These are phyloP conservation scores for Grigorovia humatica DNA, from an alignment of 805 yeast species.

Conservation along the genomic window DNA sequence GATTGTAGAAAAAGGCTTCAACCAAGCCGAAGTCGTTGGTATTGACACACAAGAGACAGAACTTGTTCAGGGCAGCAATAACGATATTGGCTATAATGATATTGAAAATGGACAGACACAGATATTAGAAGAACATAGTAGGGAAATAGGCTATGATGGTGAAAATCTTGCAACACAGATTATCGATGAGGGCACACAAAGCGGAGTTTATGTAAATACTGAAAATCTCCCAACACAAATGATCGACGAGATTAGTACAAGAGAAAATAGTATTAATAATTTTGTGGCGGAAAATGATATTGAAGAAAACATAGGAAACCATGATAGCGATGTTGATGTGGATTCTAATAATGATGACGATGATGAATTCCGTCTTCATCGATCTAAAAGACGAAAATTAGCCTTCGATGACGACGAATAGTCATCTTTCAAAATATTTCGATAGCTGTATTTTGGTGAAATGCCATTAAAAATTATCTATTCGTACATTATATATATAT, in stretches of 20 bases:
- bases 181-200: not conserved
- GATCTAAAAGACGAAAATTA: not conserved
- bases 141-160: too few relatives aligned
- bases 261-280: too few relatives aligned
- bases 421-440: not conserved
- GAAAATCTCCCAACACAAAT: too few relatives aligned
- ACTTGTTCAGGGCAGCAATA: not conserved
- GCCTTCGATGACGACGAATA: slow-evolving; percentile 4
- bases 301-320: too few relatives aligned
- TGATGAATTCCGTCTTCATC: not conserved
- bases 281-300: too few relatives aligned
- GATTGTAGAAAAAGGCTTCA: not conserved
- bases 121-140: not conserved
- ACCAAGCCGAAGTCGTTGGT: not conserved
- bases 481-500: not conserved
- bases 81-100: not conserved
- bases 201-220: too few relatives aligned
- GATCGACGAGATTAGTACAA: too few relatives aligned
- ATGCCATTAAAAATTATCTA: not conserved
- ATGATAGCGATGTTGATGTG: too few relatives aligned
- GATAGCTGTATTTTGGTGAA: not conserved
- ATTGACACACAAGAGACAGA: not conserved
- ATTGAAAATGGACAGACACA: not conserved
- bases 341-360: slow-evolving; percentile 2
- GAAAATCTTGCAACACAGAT: not conserved